Percentiles rank a stretch among this genome's conserved stretches.
Evolutionary conservation across 768 basidiomycete genomes (phyloP).

Genomic region (Psilocybe tampanensis): DNA sequence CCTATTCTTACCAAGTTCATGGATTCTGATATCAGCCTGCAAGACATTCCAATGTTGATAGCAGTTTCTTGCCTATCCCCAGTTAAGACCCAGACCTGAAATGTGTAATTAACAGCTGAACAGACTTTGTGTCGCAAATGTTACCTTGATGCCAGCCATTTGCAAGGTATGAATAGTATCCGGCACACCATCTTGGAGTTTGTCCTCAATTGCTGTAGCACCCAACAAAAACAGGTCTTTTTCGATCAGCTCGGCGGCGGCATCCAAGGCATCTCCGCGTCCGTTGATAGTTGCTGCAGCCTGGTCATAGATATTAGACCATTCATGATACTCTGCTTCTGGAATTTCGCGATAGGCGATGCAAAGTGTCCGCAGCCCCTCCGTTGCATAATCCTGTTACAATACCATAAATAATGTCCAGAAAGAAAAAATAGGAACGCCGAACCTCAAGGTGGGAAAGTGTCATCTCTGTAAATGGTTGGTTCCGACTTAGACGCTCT

Average conservation of each 20-base stretch:
- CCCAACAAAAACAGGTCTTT: conserved; percentile 91
- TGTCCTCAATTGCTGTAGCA: conserved; percentile 98
- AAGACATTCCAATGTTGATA: conserved; percentile 98
- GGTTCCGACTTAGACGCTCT: conserved; percentile 86
- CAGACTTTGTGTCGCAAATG: conserved; percentile 3
- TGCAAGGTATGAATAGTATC: conserved; percentile 98
- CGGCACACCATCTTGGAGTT: conserved; percentile 97
- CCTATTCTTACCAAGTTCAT: conserved; percentile 88
- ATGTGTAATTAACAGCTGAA: not conserved
- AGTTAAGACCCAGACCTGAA: conserved; percentile 93
- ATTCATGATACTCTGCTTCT: conserved; percentile 87
- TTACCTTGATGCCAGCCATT: conserved; percentile 93
- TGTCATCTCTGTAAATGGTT: conserved; percentile 85
- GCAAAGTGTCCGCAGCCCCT: conserved; percentile 96
- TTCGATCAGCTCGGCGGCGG: conserved; percentile 95
- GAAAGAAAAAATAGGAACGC: conserved; percentile 9
- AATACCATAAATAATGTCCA: conserved; percentile 4
- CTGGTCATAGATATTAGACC: conserved; percentile 86
- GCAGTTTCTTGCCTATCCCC: conserved; percentile 99
- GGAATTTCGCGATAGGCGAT: conserved; percentile 93
- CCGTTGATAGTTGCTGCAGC: conserved; percentile 96
- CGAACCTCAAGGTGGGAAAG: conserved; percentile 86
- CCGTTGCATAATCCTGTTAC: conserved; percentile 89
- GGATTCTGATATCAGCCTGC: conserved; percentile 94
- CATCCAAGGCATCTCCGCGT: conserved; percentile 91